These are phyloP conservation scores for Globisporangium abappressorium DNA, from an alignment of 352 stramenopile species.

Conservation along the genomic window DNA sequence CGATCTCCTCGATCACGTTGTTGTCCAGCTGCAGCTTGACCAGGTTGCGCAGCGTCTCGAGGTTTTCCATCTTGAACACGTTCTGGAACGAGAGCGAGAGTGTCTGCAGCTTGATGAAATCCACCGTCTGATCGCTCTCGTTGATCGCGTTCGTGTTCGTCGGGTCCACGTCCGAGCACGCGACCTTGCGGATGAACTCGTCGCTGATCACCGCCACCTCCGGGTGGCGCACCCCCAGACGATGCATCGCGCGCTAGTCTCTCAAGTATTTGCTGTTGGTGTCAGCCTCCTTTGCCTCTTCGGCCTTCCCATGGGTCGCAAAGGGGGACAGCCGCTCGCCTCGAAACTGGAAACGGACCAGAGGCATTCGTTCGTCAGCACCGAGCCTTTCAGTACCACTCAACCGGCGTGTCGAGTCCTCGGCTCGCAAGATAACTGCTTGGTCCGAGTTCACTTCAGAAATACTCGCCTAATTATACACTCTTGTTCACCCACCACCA, in stretches of 20 bases:
- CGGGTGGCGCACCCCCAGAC: conserved; percentile 64
- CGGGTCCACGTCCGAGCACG: conserved; percentile 54
- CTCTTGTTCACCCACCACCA: no score
- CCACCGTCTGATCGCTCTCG: conserved; percentile 53
- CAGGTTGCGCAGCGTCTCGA: conserved; percentile 87
- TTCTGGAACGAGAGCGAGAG: conserved; percentile 92
- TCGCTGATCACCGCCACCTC: conserved; percentile 82
- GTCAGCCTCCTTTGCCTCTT: not conserved
- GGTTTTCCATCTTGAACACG: conserved; percentile 93
- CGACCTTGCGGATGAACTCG: conserved; percentile 70
- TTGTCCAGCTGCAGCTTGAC: conserved; percentile 94
- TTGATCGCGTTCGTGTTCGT: conserved; percentile 74
- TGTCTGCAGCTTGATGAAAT: conserved; percentile 72
- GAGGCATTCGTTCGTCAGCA: not conserved
- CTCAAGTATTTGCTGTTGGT: not conserved
- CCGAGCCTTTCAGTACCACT: not conserved
- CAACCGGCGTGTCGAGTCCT: not conserved
- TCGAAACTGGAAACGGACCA: not conserved
- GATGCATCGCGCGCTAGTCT: conserved; percentile 46
- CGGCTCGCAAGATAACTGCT: not conserved
- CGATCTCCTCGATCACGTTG: conserved; percentile 92
- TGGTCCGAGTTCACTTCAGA: not conserved
- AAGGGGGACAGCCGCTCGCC: not conserved
- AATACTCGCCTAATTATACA: not conserved
- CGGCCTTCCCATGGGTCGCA: not conserved